Percentiles rank a stretch among this genome's conserved stretches.
Conservation (phyloP, 2,329 filamentous ascomycete genomes). For the Sclerotinia borealis region DNA sequence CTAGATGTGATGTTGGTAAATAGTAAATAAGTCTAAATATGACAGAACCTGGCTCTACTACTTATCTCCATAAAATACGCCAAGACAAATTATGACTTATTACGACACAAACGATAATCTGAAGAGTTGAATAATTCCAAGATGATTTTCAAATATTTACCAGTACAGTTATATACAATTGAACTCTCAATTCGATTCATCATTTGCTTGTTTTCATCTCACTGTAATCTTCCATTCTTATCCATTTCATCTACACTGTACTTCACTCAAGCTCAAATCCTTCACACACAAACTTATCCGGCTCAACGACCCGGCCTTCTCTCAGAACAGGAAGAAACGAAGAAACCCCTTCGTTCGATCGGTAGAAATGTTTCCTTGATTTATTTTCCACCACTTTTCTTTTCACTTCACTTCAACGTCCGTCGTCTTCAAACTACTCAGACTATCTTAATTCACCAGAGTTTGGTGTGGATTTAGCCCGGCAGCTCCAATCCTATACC, state of each 20-base stretch:
- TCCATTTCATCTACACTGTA: slow-evolving; percentile 4
- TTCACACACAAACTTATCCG: background rate
- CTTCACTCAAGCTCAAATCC: background rate
- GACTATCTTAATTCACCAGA: background rate
- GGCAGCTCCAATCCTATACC: slow-evolving; percentile 2
- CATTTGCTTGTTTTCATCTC: background rate
- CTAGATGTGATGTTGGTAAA: too few relatives aligned
- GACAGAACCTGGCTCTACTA: too few relatives aligned
- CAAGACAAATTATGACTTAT: too few relatives aligned
- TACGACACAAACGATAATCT: too few relatives aligned
- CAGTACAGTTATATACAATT: background rate
- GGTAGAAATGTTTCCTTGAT: slow-evolving; percentile 1
- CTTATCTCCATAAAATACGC: too few relatives aligned
- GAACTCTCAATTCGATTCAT: background rate
- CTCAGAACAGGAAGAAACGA: slow-evolving; percentile 1
- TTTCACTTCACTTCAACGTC: background rate
- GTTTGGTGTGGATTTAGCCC: background rate
- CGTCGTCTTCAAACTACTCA: background rate
- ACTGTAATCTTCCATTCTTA: background rate
- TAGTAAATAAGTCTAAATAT: too few relatives aligned
- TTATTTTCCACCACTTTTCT: background rate
- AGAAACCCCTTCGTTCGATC: slow-evolving; percentile 3
- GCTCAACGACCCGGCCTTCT: background rate
- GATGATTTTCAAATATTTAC: background rate
- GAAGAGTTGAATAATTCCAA: too few relatives aligned